Percentiles rank a stretch among this genome's conserved stretches.
Conservation (phyloP, 331 rosid species). For the Malus hybrid region DNA sequence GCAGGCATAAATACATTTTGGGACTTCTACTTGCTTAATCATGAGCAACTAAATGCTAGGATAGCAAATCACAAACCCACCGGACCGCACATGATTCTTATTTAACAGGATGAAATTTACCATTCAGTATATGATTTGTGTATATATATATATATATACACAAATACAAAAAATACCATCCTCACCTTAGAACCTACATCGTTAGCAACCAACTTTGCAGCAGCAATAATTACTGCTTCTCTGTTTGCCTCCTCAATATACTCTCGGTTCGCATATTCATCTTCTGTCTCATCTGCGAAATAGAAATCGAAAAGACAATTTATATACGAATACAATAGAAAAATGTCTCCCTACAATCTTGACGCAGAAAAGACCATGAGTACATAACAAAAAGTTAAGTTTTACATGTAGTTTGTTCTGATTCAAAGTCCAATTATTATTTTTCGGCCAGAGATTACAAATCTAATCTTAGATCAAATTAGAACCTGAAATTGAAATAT, state of each 20-base stretch:
- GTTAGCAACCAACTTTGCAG: constrained; percentile 54
- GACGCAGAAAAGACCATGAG: not conserved
- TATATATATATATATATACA: too few species aligned
- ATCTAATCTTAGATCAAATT: not conserved
- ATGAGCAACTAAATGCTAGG: not conserved
- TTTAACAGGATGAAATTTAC: not conserved
- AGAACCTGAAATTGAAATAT: not conserved
- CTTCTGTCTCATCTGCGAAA: constrained; percentile 72
- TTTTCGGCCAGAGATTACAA: not conserved
- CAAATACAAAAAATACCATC: not conserved
- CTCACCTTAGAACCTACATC: constrained; percentile 71
- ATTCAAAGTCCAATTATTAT: not conserved
- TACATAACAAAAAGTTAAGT: not conserved
- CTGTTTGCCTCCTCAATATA: constrained; percentile 73
- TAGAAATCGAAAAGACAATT: constrained; percentile 7
- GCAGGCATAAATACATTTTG: not conserved
- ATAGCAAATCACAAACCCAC: not conserved
- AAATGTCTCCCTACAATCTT: not conserved
- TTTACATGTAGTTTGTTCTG: not conserved
- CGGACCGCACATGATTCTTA: not conserved
- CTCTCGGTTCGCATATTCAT: constrained; percentile 66
- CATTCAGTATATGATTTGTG: not conserved
- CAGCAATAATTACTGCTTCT: constrained; percentile 72
- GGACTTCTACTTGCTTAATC: not conserved
- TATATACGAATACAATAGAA: constrained; percentile 6